Evolutionary conservation across 1,139 yeast genomes (phyloP), one percentile per base, ranked within the genome.

Genomic region (Pichia sp.): DNA sequence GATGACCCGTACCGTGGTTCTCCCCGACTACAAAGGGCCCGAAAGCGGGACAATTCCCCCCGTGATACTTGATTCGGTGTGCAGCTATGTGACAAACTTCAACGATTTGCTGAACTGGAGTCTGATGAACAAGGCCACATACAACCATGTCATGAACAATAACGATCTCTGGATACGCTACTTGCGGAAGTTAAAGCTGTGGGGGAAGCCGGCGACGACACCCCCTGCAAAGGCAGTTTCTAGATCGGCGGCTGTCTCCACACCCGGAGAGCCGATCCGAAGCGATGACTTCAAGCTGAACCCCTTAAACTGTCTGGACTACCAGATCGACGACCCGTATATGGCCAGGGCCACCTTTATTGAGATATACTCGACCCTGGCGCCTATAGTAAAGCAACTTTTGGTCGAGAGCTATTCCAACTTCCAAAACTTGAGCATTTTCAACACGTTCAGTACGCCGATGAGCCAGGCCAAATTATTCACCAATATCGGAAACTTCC

Each of bases 81-180:
- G 64, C 1, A 5, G 36, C 5, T 49, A 65, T 49, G 29, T 64
- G 1, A 8, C 44, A 7, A 59, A 54, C 26, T 54, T 64, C 8
- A 57, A 58, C 11, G 77, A 74, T 54, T 64, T 74, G 50, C 36
- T 73, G 34, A 65, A 61, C 51, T 71, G 73, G 51, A 63, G 62
- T 48, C 58, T 53, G 57, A 72, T 77, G 7, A 72, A 73, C 57
- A 67, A 72, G 47, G 59, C 63, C 15, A 71, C 73, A 49, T 65
- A 74, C 47, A 64, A 69, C 42, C 67, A 71, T 62, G 65, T 62
- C 63, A 69, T 53, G 6, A 60, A 58, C 30, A 62, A 63, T 40
- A 69, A 65, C 6, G 64, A 66, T 15, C 65, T 82, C 29, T 87
- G 92, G 92, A 65, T 77, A 5, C 62, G 72, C 5, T 75, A 78